phyloP scores from a whole-genome alignment of 495 filamentous ascomycete genomes.

The Ramalina intermedia region DNA sequence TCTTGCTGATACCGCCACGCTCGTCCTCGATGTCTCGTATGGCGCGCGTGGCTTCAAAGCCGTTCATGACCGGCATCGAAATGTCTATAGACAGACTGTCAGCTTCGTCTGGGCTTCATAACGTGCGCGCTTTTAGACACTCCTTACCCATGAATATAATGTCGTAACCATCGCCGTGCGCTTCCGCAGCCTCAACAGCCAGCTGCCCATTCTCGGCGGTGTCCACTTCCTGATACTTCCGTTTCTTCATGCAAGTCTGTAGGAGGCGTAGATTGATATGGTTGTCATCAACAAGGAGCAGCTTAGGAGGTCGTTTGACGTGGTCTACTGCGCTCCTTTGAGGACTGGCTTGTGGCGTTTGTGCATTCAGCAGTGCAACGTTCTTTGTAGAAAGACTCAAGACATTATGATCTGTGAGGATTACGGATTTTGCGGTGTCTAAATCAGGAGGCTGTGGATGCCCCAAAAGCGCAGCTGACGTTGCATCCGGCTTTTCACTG shows the following conservation, averaged over 20 bases:
- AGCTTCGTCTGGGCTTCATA: too few relatives aligned
- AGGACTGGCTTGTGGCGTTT: neutral
- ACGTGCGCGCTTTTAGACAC: too few relatives aligned
- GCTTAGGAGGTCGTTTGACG: slow-evolving; percentile 16
- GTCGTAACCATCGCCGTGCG: slow-evolving; percentile 29
- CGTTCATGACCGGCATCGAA: slow-evolving; percentile 61
- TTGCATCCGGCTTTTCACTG: too few relatives aligned
- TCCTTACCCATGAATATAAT: slow-evolving; percentile 42
- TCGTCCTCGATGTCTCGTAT: slow-evolving; percentile 46
- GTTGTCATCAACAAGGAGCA: slow-evolving; percentile 65
- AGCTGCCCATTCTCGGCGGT: slow-evolving; percentile 38
- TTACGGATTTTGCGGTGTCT: neutral
- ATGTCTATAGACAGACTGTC: slow-evolving; percentile 32
- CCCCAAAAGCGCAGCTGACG: too few relatives aligned
- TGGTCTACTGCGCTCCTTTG: neutral
- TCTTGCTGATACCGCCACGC: slow-evolving; percentile 4
- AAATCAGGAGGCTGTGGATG: too few relatives aligned
- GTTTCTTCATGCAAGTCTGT: slow-evolving; percentile 43
- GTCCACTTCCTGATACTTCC: slow-evolving; percentile 25
- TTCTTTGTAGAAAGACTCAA: slow-evolving; percentile 2
- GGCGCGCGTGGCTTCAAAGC: slow-evolving; percentile 44
- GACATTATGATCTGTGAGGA: neutral
- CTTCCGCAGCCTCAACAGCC: slow-evolving; percentile 36
- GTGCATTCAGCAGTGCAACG: neutral
- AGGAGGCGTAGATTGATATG: slow-evolving; percentile 60